Base-by-base conservation (phyloP, 2,329 filamentous ascomycete genomes). In the Hymenotorrendiella dingleyae region DNA sequence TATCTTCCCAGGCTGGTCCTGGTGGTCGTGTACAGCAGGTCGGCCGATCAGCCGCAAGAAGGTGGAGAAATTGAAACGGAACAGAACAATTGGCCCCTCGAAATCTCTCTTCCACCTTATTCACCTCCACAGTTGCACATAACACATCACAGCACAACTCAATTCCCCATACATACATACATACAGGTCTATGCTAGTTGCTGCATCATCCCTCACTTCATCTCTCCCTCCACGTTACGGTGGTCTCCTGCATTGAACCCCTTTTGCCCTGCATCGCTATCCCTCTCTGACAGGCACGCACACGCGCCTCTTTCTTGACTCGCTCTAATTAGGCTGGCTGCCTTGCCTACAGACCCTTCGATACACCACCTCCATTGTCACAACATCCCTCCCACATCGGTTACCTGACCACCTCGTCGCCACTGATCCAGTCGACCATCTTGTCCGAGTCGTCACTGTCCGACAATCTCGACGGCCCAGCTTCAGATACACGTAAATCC, bases 361-460 rank as follows among this genome's bases (percentile, higher is more conserved):
- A 62, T 36, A 65, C 66, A 52, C 74, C 74, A 48, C 68, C 70
- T 41, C 63, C 73, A 43, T 65, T 74, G 41, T 76, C 75, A 32
- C 68, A 74, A 21, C 77, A 79, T 61, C 74, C 79, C 40, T 83
- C 83, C 24, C 80, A 84, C 55, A 72, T 76, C 56, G 80, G 78
- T 49, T 79, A 84, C 61, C 68, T 84, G 47, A 85, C 82, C 36
- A 78, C 79, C 24, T 84, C 82, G 22, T 85, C 82, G 17, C 78
- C 83, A 23, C 64, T 83, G 45, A 73, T 85, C 38, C 79, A 82
- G 55, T 73, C 76, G 36, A 69, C 67, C 19, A 73, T 74, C 50
- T 57, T 73, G 40, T 66, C 69, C 36, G 69, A 70, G 38, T 58
- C 40, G 7, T 36, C 17, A 8, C 41, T 51, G 10, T 35, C 45